A percentile compares a stretch with the other conserved stretches of the same genome.
Evolutionary conservation across 176 grass and related monocot species (phyloP).

Genomic region (Otatea glauca): DNA sequence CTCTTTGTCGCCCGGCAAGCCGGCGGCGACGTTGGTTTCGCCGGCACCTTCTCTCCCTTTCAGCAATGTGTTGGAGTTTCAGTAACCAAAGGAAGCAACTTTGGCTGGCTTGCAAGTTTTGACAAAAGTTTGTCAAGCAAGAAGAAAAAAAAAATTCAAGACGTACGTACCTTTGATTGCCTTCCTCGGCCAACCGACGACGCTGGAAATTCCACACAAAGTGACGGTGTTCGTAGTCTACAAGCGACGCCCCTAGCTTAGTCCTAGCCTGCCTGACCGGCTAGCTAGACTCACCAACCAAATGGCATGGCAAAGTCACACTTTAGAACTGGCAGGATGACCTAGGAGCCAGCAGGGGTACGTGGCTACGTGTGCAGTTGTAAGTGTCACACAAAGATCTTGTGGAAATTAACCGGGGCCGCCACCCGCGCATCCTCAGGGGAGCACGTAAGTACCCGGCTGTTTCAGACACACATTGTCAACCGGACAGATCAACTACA

Average conservation of each 20-base stretch:
- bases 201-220: slow-evolving; percentile 13
- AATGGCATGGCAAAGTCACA: neutral
- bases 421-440: neutral
- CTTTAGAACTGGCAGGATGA: neutral
- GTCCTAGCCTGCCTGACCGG: neutral
- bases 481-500: neutral
- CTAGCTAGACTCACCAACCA: neutral
- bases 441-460: neutral
- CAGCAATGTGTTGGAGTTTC: neutral
- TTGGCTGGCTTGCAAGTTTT: neutral
- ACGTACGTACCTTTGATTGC: neutral
- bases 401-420: neutral
- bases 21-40: neutral
- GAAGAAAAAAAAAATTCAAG: neutral
- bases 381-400: neutral
- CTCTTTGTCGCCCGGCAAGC: neutral
- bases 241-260: slow-evolving; percentile 25
- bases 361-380: neutral
- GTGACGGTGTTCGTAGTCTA: slow-evolving; percentile 12
- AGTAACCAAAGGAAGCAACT: neutral
- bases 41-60: neutral
- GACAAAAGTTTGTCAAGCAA: neutral
- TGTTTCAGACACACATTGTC: neutral
- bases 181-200: neutral
- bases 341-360: neutral